These are phyloP conservation scores for Ceratocystis colombiana DNA, from an alignment of 2,329 filamentous ascomycete genomes.

Conservation along the genomic window DNA sequence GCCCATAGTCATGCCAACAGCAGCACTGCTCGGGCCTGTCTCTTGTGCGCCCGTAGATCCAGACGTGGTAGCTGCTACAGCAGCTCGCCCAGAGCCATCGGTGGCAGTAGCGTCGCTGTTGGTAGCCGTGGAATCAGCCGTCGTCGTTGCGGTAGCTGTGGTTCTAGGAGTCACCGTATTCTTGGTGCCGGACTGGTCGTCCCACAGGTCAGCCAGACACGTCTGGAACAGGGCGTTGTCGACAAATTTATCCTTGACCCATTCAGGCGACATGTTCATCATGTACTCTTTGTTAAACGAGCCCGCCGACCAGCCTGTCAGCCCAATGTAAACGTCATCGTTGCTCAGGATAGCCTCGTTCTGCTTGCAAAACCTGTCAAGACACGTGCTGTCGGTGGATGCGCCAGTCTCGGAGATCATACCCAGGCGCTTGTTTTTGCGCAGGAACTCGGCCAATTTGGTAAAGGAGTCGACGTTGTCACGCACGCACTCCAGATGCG, in stretches of 20 bases:
- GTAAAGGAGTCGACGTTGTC: constrained; percentile 44
- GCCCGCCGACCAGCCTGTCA: constrained; percentile 41
- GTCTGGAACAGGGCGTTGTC: constrained; percentile 29
- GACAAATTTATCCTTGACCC: constrained; percentile 28
- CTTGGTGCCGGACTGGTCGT: background rate
- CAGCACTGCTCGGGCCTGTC: background rate
- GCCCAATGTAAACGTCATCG: constrained; percentile 39
- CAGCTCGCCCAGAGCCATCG: background rate
- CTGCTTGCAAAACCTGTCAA: constrained; percentile 39
- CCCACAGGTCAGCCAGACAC: constrained; percentile 28
- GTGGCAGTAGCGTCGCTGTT: background rate
- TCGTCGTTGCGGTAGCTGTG: background rate
- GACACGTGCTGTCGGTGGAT: constrained; percentile 34
- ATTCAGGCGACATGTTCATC: constrained; percentile 37
- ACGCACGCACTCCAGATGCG: constrained; percentile 42
- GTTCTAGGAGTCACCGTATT: background rate
- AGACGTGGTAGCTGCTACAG: background rate
- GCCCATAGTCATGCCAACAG: background rate
- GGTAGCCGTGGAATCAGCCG: background rate
- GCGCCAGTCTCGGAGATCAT: constrained; percentile 43
- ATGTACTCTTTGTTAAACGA: constrained; percentile 37
- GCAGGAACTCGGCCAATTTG: constrained; percentile 39
- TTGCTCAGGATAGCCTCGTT: constrained; percentile 40
- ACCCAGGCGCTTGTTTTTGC: constrained; percentile 36
- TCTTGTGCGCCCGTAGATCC: background rate